A percentile compares a stretch with the other conserved stretches of the same genome.
These are phyloP conservation scores for Stevia rebaudiana DNA, from an alignment of 140 eudicot species.

Conservation along the genomic window DNA sequence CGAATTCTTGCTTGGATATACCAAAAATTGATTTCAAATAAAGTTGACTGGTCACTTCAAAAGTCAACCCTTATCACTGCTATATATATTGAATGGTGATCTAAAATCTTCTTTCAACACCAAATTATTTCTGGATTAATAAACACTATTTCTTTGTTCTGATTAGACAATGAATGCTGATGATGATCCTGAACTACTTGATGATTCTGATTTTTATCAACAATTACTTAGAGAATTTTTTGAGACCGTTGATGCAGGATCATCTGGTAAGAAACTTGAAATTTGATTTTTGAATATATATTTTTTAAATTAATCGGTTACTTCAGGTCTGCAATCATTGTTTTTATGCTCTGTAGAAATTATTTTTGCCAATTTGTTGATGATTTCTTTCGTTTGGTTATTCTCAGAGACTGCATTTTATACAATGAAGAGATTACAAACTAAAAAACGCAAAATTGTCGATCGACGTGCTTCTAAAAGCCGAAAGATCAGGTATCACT, in stretches of 20 bases:
- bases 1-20: not conserved
- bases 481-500: slow-evolving; percentile 66
- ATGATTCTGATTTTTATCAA: slow-evolving; percentile 82
- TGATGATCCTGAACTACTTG: slow-evolving; percentile 93
- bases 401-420: slow-evolving; percentile 68
- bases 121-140: slow-evolving; percentile 4
- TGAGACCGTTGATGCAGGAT: slow-evolving; percentile 66
- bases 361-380: not conserved
- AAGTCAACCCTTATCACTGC: not conserved
- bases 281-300: not conserved
- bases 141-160: not conserved
- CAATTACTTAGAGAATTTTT: slow-evolving; percentile 80
- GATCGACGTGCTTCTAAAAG: slow-evolving; percentile 95
- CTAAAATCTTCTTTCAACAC: not conserved
- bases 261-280: slow-evolving; percentile 57
- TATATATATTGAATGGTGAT: not conserved
- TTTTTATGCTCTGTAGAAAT: not conserved
- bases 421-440: slow-evolving; percentile 72
- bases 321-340: not conserved
- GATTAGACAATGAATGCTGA: slow-evolving; percentile 40
- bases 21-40: not conserved
- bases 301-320: not conserved
- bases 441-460: slow-evolving; percentile 77
- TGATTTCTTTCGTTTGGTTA: not conserved
- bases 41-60: not conserved